These are phyloP conservation scores for Lithocarpus polystachyus DNA, from an alignment of 306 rosid species.

Conservation along the genomic window DNA sequence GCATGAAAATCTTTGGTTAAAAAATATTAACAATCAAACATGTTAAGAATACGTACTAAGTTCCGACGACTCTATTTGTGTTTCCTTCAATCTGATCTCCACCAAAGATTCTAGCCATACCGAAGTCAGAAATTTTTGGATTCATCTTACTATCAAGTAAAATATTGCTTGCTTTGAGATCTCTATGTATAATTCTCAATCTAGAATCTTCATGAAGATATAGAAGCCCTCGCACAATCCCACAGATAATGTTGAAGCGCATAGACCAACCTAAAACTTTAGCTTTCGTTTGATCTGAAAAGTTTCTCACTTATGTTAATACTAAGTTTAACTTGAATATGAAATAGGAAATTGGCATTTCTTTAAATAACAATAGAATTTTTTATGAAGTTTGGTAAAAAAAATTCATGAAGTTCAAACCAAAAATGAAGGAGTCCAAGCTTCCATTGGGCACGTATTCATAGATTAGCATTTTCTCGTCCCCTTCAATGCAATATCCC, in stretches of 20 bases:
- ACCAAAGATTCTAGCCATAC: constrained; percentile 43
- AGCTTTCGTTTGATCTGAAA: constrained; percentile 26
- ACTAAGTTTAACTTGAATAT: too few species aligned
- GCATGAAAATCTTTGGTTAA: background rate
- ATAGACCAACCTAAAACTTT: constrained; percentile 27
- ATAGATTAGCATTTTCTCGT: constrained; percentile 52
- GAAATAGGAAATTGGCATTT: too few species aligned
- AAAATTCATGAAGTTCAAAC: constrained; percentile 12
- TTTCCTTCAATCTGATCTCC: constrained; percentile 40
- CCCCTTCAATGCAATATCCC: constrained; percentile 55
- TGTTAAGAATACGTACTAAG: constrained; percentile 38
- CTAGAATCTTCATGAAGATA: constrained; percentile 65
- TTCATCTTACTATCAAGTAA: constrained; percentile 48
- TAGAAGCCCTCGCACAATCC: constrained; percentile 46
- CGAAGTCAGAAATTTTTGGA: constrained; percentile 70
- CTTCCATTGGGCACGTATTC: constrained; percentile 67
- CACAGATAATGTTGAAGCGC: constrained; percentile 47
- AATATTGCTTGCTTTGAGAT: constrained; percentile 53
- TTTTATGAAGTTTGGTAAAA: too few species aligned
- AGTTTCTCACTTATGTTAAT: background rate
- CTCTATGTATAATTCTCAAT: constrained; percentile 51
- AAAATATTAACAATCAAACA: background rate
- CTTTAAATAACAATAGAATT: too few species aligned
- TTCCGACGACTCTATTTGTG: constrained; percentile 50
- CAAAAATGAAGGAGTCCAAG: constrained; percentile 64